Base-by-base conservation (phyloP, 306 rosid genomes). In the Cucurbita argyrosperma region DNA sequence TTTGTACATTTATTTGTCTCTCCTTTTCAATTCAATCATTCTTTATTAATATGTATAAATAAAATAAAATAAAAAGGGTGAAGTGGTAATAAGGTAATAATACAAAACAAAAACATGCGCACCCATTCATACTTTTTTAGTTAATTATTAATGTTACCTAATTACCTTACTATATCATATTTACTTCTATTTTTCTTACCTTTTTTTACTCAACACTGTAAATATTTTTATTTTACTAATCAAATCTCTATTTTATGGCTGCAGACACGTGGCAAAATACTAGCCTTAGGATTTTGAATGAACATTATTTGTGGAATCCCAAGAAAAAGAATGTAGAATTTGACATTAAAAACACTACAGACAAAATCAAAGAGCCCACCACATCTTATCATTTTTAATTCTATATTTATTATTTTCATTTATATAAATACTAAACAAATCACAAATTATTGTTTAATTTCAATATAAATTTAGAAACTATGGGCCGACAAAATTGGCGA, bases 1-100 rank as follows among this genome's bases (percentile, higher is more conserved):
- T 67, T 46, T 67, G 13, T 67, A 67, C 56, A 67, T 67, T 67
- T 67, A 21, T 67, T 67, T 67, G 73, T 46, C 73, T 67, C 2
- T 67, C 56, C 73, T 67, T 67, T 46, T 23, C 73, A 23, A 46
- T 21, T 23, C 73, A 67, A 67, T 67, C 73, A 67, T 67, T 67
- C 6, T 46, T 10, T 4, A 40, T 0, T 4, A 40, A 40, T 40
- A 40, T 40, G 8, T 4, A 40, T 40, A 40, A 5, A 40, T 40
- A 5, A 5, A 4, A 45, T 8, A 7, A 45, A 45, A 45, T 9
- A 9, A 45, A 66, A 60, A 12, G 7, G 9, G n/a, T 23, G 55
- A 67, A 43, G 40, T 67, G 55, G 72, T 67, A 67, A 66, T 42
- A 14, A 42, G 72, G 53, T 66, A 66, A 67, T 67, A 45, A 67